Conservation (phyloP, 2,329 filamentous ascomycete genomes). For the Aschersonia sp. region DNA sequence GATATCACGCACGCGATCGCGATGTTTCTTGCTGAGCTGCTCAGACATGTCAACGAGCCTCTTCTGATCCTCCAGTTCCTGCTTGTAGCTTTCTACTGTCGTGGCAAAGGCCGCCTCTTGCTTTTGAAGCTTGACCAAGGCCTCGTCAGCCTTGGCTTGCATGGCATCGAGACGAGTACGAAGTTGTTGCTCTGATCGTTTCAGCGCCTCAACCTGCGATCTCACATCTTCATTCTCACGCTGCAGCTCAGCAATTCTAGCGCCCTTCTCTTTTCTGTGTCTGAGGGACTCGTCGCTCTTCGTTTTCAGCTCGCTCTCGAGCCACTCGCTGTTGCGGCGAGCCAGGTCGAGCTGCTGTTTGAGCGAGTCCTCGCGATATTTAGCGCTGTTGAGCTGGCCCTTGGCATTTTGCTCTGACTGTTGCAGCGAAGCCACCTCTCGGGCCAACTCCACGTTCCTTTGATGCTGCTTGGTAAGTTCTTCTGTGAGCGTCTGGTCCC, state of each 20-base stretch:
- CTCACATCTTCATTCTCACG: slow-evolving; percentile 76
- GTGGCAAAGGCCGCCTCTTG: slow-evolving; percentile 71
- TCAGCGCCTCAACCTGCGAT: slow-evolving; percentile 61
- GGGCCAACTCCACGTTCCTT: slow-evolving; percentile 70
- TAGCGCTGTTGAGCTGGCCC: slow-evolving; percentile 64
- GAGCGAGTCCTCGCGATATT: slow-evolving; percentile 80
- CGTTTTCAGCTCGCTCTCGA: slow-evolving; percentile 80
- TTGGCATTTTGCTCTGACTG: slow-evolving; percentile 73
- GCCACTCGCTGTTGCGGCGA: slow-evolving; percentile 85
- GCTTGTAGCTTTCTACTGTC: slow-evolving; percentile 73
- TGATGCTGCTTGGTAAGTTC: slow-evolving; percentile 83
- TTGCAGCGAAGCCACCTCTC: slow-evolving; percentile 69
- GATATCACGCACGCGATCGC: slow-evolving; percentile 55
- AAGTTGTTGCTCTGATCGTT: slow-evolving; percentile 66
- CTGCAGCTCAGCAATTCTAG: slow-evolving; percentile 76
- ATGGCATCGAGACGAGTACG: slow-evolving; percentile 71
- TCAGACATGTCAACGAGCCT: slow-evolving; percentile 73
- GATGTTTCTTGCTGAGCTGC: slow-evolving; percentile 59
- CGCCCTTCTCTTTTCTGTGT: slow-evolving; percentile 87
- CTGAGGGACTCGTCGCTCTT: slow-evolving; percentile 79
- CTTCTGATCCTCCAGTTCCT: slow-evolving; percentile 69
- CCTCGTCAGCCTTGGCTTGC: slow-evolving; percentile 76
- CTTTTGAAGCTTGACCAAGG: slow-evolving; percentile 67
- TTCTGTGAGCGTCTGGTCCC: slow-evolving; percentile 72
- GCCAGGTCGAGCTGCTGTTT: slow-evolving; percentile 83